These are phyloP conservation scores for Pyrenula aspistea DNA, from an alignment of 495 filamentous ascomycete species.

Conservation along the genomic window DNA sequence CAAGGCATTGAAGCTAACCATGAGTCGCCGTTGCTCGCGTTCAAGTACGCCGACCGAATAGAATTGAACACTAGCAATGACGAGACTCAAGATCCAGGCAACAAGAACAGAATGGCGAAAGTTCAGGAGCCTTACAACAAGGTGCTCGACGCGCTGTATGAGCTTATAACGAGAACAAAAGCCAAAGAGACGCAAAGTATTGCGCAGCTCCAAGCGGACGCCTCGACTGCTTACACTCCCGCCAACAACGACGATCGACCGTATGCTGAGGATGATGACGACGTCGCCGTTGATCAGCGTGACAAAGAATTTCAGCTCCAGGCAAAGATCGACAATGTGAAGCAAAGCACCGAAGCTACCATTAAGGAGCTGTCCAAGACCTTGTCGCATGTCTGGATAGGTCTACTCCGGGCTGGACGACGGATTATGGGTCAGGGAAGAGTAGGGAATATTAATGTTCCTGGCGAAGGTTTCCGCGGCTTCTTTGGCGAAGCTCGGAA, in stretches of 20 bases:
- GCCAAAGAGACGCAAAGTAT: conserved; percentile 60
- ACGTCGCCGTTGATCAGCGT: conserved; percentile 39
- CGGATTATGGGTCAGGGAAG: conserved; percentile 88
- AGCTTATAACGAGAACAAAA: conserved; percentile 59
- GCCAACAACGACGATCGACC: conserved; percentile 34
- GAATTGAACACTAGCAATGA: conserved; percentile 60
- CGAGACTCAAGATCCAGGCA: conserved; percentile 55
- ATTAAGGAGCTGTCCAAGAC: conserved; percentile 61
- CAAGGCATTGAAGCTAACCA: conserved; percentile 82
- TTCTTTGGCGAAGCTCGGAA: conserved; percentile 80
- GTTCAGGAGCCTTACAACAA: conserved; percentile 74
- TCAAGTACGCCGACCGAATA: conserved; percentile 77
- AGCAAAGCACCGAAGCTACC: conserved; percentile 57
- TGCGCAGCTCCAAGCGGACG: conserved; percentile 54
- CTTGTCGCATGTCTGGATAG: conserved; percentile 87
- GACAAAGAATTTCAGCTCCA: conserved; percentile 43
- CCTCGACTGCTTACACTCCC: conserved; percentile 16
- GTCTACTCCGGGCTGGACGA: conserved; percentile 83
- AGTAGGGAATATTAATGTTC: conserved; percentile 12
- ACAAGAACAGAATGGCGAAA: conserved; percentile 53
- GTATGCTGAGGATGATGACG: conserved; percentile 44
- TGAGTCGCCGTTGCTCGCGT: conserved; percentile 79
- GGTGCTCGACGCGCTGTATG: conserved; percentile 74
- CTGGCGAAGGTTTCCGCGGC: conserved; percentile 52
- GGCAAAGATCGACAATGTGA: conserved; percentile 56